phyloP scores from a whole-genome alignment of 108 stramenopile genomes.

The Cyclotella sp. region DNA sequence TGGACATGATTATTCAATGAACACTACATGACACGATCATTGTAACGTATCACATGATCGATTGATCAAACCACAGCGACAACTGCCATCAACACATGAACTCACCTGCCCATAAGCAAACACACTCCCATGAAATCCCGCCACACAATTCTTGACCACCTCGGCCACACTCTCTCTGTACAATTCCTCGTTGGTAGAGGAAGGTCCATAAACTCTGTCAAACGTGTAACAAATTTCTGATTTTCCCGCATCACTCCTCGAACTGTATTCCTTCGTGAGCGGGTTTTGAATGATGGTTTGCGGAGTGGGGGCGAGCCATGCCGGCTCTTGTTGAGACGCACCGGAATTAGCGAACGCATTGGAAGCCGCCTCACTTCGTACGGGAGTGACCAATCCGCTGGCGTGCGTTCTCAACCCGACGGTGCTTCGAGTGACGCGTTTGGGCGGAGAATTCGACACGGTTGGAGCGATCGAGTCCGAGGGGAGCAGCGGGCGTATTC shows the following conservation, averaged over 20 bases:
- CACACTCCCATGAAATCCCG: slow-evolving; percentile 93
- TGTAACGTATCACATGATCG: no score
- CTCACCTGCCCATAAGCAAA: slow-evolving; percentile 92
- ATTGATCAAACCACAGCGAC: no score
- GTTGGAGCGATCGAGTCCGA: background rate
- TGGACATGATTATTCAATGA: background rate
- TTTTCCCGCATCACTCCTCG: background rate
- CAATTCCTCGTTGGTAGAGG: slow-evolving; percentile 48
- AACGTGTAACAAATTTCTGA: slow-evolving; percentile 60
- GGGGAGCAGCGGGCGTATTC: background rate
- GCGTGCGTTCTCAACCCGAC: no score
- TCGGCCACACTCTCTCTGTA: slow-evolving; percentile 57
- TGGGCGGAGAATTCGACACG: no score
- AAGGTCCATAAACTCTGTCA: slow-evolving; percentile 66
- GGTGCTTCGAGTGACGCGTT: no score
- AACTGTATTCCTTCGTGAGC: no score
- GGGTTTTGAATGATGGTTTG: no score
- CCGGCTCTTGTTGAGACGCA: no score
- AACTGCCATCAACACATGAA: background rate
- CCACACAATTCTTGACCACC: slow-evolving; percentile 63
- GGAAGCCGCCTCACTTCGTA: no score
- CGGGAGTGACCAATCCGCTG: no score
- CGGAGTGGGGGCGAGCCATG: no score
- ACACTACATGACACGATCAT: background rate
- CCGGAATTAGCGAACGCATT: no score